A percentile compares a stretch with the other conserved stretches of the same genome.
phyloP scores from a whole-genome alignment of 352 stramenopile genomes.

The Lagenidium giganteum region DNA sequence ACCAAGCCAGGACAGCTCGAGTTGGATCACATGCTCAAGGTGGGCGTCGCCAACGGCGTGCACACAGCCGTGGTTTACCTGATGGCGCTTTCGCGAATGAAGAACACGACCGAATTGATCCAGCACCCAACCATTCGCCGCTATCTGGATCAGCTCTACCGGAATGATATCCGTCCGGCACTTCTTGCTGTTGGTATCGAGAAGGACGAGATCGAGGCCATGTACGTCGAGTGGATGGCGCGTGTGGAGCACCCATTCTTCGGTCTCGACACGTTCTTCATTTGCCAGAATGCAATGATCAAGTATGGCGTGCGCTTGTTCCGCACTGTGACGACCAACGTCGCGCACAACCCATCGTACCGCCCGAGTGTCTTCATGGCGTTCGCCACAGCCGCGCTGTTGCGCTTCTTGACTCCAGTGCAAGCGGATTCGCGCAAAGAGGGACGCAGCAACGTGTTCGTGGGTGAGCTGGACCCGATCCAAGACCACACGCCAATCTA shows the following conservation, averaged over 20 bases:
- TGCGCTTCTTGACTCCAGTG: constrained; percentile 46
- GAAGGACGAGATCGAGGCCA: constrained; percentile 26
- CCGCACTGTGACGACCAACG: constrained; percentile 18
- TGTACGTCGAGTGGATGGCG: constrained; percentile 82
- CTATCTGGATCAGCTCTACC: constrained; percentile 84
- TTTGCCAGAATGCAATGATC: constrained; percentile 84
- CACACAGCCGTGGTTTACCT: constrained; percentile 89
- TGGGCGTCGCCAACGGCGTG: constrained; percentile 88
- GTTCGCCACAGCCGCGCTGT: constrained; percentile 36
- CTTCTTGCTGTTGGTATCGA: constrained; percentile 25
- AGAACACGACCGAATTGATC: constrained; percentile 23
- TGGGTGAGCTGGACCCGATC: constrained; percentile 45
- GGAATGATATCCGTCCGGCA: constrained; percentile 68
- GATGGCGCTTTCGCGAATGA: constrained; percentile 40
- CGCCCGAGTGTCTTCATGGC: constrained; percentile 32
- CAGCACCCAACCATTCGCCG: constrained; percentile 30
- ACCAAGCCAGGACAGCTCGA: constrained; percentile 38
- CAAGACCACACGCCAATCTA: constrained; percentile 22
- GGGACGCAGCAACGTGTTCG: constrained; percentile 14
- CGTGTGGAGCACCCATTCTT: constrained; percentile 86
- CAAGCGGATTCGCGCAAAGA: constrained; percentile 23
- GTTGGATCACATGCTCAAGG: constrained; percentile 87
- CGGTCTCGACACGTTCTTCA: constrained; percentile 91
- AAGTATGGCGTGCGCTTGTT: constrained; percentile 43
- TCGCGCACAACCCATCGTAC: constrained; percentile 19